Conservation (phyloP, 345 rosid species). For the Citrus trifoliata region DNA sequence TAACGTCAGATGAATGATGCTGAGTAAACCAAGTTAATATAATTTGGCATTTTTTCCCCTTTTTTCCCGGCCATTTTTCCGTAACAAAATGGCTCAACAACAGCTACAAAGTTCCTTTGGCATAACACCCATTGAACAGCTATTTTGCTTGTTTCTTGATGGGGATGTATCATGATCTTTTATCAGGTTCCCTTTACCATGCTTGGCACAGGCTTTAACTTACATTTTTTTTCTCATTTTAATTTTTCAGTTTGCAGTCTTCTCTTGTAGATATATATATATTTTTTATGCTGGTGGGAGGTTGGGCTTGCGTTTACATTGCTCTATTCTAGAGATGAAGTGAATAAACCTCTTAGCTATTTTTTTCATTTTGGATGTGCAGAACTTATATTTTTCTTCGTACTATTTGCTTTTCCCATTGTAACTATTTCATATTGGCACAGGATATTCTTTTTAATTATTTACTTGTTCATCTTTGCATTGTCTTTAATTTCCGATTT, state of each 20-base stretch:
- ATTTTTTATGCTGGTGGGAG: neutral
- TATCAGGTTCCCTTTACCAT: neutral
- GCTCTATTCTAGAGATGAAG: neutral
- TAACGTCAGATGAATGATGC: neutral
- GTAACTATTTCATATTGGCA: neutral
- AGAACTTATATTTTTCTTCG: neutral
- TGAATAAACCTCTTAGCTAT: neutral
- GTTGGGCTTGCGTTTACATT: neutral
- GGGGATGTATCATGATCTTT: neutral
- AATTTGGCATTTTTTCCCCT: neutral
- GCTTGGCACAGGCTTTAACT: neutral
- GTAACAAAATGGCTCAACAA: neutral
- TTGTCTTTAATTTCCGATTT: neutral
- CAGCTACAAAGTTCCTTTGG: neutral
- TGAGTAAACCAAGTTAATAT: neutral
- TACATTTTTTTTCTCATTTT: neutral
- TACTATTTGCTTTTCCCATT: neutral
- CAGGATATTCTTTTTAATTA: neutral
- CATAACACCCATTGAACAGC: neutral
- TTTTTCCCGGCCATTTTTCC: neutral
- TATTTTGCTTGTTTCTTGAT: neutral
- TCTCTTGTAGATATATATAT: neutral
- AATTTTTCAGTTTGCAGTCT: too few relatives aligned
- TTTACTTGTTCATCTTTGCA: neutral
- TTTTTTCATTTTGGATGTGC: neutral